Evolutionary conservation across 306 rosid genomes (phyloP), one percentile per base, ranked within the genome.

Genomic region (Quercus alba): DNA sequence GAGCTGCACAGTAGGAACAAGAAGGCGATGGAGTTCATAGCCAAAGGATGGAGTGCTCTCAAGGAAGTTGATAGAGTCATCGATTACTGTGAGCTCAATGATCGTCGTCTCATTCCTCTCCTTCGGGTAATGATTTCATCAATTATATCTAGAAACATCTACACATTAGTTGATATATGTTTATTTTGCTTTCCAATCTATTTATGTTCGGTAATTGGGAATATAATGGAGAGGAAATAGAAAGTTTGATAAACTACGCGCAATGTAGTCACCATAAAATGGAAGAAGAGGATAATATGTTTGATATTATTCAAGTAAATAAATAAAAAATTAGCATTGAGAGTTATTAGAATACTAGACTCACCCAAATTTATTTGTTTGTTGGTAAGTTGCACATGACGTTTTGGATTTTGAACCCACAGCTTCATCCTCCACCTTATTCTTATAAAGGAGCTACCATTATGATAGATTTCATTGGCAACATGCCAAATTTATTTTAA

Each of bases 41-140:
- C 97, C 25, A 93, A 90, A 87, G 98, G 98, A 5, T 93, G 93
- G 95, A 90, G 78, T 81, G 97, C 97, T 72, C 70, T 95, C 78
- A 78, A 91, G 88, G 99, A 95, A 84, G 98, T 95, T 74, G 97
- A 95, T 68, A 85, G 99, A 83, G 99, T 93, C 38, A 89, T 90
- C 23, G 99, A 93, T 81, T 91, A 90, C 68, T 85, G 90, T 46
- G 98, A 93, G 82, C 94, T 77, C 73, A 89, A 95, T 26, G 96
- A 95, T 81, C 80, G 72, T 23, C 96, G 98, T 66, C 94, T 93
- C 78, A 88, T 95, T 75, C 98, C 98, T 81, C 92, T 85, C 25
- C 94, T 93, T 25, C 87, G 90, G 84, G 97, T 94, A 67, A 38
- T 67, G 72, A n/a, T 18, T 35, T 0, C 21, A 70, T 28, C 63